A percentile compares a stretch with the other conserved stretches of the same genome.
These are phyloP conservation scores for Cenchrus fungigraminus DNA, from an alignment of 176 grass and related monocot species.

Conservation along the genomic window DNA sequence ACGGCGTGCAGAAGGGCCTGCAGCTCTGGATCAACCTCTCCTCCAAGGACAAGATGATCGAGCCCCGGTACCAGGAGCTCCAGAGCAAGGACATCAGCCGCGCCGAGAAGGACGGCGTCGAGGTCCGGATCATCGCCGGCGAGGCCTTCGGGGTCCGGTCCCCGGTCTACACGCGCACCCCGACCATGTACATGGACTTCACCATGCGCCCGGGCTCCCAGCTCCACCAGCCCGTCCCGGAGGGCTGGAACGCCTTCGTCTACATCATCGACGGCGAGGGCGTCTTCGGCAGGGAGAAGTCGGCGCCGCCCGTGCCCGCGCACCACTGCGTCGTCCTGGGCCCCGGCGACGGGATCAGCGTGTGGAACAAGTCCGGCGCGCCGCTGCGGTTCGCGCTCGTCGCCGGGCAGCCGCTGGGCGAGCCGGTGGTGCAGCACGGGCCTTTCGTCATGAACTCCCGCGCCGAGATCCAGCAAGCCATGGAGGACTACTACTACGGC, in stretches of 20 bases:
- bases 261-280: conserved; percentile 90
- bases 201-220: conserved; percentile 62
- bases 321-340: conserved; percentile 78
- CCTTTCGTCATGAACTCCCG: conserved; percentile 83
- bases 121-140: conserved; percentile 76
- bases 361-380: conserved; percentile 59
- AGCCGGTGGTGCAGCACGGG: conserved; percentile 72
- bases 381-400: conserved; percentile 66
- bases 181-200: conserved; percentile 89
- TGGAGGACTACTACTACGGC: conserved; percentile 70
- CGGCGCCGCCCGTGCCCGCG: neutral
- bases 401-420: conserved; percentile 64
- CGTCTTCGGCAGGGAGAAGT: conserved; percentile 49
- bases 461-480: conserved; percentile 73
- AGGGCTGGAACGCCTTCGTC: conserved; percentile 79
- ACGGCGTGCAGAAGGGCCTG: conserved; percentile 70
- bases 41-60: conserved; percentile 91
- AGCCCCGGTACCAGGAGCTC: conserved; percentile 85
- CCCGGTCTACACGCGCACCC: conserved; percentile 79
- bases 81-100: conserved; percentile 77
- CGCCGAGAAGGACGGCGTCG: conserved; percentile 66
- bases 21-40: conserved; percentile 96
- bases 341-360: conserved; percentile 64
- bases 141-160: conserved; percentile 83
- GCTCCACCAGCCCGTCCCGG: conserved; percentile 58